These are phyloP conservation scores for Durio zibethinus DNA, from an alignment of 345 rosid genomes.

Conservation along the genomic window DNA sequence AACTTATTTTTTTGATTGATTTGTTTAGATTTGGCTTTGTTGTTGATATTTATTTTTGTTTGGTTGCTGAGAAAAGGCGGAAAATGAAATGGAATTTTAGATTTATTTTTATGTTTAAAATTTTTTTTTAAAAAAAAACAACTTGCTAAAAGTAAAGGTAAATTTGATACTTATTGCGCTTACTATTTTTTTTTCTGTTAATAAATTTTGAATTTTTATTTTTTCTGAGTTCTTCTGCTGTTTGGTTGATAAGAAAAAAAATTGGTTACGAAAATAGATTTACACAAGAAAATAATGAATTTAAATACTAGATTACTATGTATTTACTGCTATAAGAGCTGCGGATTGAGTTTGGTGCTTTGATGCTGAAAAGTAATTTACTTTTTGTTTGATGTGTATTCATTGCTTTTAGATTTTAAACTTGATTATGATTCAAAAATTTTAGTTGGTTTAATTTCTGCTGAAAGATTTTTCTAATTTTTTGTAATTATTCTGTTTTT, in stretches of 20 bases:
- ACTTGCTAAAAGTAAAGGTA: neutral
- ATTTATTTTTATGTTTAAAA: too few species aligned
- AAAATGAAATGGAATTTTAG: neutral
- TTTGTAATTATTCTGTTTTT: neutral
- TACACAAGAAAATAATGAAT: neutral
- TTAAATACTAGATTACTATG: neutral
- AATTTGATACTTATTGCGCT: neutral
- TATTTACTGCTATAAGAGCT: neutral
- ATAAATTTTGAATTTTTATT: neutral
- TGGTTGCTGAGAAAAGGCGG: slow-evolving; percentile 18
- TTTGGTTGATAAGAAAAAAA: slow-evolving; percentile 4
- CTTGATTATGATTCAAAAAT: too few species aligned
- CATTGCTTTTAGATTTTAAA: neutral
- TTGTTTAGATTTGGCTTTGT: neutral
- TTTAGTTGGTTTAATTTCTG: neutral
- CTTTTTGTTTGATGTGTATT: neutral
- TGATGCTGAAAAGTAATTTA: neutral
- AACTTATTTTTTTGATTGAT: neutral
- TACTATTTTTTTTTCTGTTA: neutral
- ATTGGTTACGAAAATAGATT: neutral
- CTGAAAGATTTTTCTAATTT: neutral
- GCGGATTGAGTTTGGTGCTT: neutral
- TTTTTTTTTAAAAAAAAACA: neutral
- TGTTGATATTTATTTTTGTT: slow-evolving; percentile 18
- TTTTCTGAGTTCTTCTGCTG: neutral